Evolutionary conservation across 2,329 filamentous ascomycete genomes (phyloP).

Genomic region (Hirsutella thompsonii): DNA sequence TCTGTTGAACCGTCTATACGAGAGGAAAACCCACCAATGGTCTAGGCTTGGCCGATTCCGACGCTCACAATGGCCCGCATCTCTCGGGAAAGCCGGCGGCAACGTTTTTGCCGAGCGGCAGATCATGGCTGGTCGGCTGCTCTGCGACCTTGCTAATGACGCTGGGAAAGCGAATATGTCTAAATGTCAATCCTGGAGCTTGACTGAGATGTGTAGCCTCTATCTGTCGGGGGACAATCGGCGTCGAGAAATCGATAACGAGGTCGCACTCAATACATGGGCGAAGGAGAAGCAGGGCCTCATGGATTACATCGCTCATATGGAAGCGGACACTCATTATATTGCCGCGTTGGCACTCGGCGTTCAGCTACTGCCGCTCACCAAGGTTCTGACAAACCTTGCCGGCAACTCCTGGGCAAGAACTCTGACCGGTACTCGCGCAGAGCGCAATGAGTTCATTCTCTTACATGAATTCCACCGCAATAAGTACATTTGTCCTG

Average conservation of each 20-base stretch:
- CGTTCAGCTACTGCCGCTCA: slow-evolving; percentile 84
- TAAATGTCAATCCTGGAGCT: slow-evolving; percentile 94
- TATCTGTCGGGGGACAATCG: slow-evolving; percentile 63
- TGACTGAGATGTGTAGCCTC: slow-evolving; percentile 93
- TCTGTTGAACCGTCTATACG: slow-evolving; percentile 71
- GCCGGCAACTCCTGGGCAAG: slow-evolving; percentile 97
- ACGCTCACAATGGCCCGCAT: slow-evolving; percentile 73
- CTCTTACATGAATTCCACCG: slow-evolving; percentile 89
- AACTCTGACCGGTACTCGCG: slow-evolving; percentile 87
- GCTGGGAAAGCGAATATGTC: slow-evolving; percentile 94
- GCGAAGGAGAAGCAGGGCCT: slow-evolving; percentile 64
- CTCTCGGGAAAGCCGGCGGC: slow-evolving; percentile 72
- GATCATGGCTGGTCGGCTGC: slow-evolving; percentile 72
- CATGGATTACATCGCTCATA: slow-evolving; percentile 87
- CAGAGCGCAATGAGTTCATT: slow-evolving; percentile 99
- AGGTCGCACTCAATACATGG: slow-evolving; percentile 77
- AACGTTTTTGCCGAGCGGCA: slow-evolving; percentile 91
- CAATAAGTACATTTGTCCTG: slow-evolving; percentile 96
- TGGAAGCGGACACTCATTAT: slow-evolving; percentile 91
- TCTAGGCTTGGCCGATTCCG: slow-evolving; percentile 82
- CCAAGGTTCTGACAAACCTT: slow-evolving; percentile 90
- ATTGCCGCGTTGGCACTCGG: slow-evolving; percentile 81
- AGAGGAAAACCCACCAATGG: slow-evolving; percentile 90
- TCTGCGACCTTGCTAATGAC: slow-evolving; percentile 92
- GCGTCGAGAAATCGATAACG: slow-evolving; percentile 79